Base-by-base conservation (phyloP, 768 basidiomycete genomes). In the Mrakia gelida region DNA sequence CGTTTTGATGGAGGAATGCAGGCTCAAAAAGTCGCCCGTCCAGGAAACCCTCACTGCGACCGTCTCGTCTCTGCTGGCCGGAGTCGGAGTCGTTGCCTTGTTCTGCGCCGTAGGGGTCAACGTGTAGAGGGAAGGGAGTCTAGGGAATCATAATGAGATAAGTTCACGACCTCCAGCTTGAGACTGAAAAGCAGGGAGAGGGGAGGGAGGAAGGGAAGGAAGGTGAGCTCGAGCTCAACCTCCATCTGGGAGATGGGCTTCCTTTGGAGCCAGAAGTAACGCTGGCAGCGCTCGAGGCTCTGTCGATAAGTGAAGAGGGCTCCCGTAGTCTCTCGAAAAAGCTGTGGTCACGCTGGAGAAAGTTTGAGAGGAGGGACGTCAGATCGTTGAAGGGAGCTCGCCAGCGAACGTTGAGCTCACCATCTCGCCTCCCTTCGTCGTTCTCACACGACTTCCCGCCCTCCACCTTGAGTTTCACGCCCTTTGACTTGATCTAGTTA, bases 71-170 rank as follows among this genome's bases (percentile, higher is more conserved):
- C 80, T 90, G 59, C 89, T 95, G 32, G 93, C 91, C 41, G 94
- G 95, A 11, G 92, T 93, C 81, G 95, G 95, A 73, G 88, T 94
- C 81, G 92, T 96, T 41, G 91, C 92, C 62, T 88, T 96, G 76
- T 96, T 97, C 85, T 93, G 92, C 85, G 89, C 89, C 56, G 90
- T 88, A 65, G 93, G 93, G 63, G 93, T 94, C 73, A 91, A 93
- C 86, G 90, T 95, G 81, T 94, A 71, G 71, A 2, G 68, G 21
- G 7, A 10, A 67, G 21, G 41, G 34, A 23, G n/a, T n/a, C n/a
- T 41, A 41, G 6, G 21, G 3, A 41, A 70, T 18, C 21, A 21
- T 38, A 23, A 23, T 70, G 23, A 38, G 21, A 70, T 41, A 70
- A 70, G 68, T 70, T 70, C 10, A 70, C 68, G 38, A 45, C 68